phyloP scores from a whole-genome alignment of 2,329 filamentous ascomycete species.

The Claviceps quebecensis region DNA sequence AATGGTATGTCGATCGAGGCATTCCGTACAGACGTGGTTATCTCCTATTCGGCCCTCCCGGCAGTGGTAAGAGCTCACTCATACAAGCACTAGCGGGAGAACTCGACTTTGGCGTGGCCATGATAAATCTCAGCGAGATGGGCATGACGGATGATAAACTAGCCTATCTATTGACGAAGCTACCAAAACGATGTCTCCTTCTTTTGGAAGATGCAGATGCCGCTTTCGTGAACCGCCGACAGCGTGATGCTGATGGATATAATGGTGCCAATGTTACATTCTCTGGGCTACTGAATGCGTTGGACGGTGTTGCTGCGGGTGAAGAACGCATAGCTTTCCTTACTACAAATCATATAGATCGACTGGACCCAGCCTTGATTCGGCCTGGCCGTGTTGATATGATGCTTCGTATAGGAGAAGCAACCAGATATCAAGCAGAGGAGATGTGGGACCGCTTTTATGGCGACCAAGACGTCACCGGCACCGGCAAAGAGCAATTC shows the following conservation, averaged over 20 bases:
- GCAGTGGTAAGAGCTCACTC: slow-evolving; percentile 89
- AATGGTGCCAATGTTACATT: slow-evolving; percentile 83
- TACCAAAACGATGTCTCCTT: slow-evolving; percentile 70
- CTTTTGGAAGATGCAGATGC: slow-evolving; percentile 85
- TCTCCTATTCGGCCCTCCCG: slow-evolving; percentile 75
- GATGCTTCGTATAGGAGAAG: slow-evolving; percentile 79
- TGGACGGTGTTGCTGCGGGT: slow-evolving; percentile 86
- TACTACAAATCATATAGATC: slow-evolving; percentile 87
- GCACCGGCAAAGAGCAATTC: slow-evolving; percentile 52
- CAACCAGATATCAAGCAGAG: slow-evolving; percentile 69
- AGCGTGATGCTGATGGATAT: slow-evolving; percentile 70
- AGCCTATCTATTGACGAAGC: slow-evolving; percentile 71
- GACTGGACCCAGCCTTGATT: slow-evolving; percentile 77
- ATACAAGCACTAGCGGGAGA: slow-evolving; percentile 92
- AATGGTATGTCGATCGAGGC: slow-evolving; percentile 89
- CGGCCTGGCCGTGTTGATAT: slow-evolving; percentile 87
- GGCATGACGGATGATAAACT: slow-evolving; percentile 83
- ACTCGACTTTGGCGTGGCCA: slow-evolving; percentile 81
- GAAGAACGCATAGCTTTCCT: slow-evolving; percentile 90
- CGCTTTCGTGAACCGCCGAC: slow-evolving; percentile 70
- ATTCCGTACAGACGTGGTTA: slow-evolving; percentile 88
- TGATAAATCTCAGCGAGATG: slow-evolving; percentile 79
- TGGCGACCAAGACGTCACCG: slow-evolving; percentile 58
- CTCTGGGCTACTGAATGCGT: slow-evolving; percentile 71
- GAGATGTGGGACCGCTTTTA: slow-evolving; percentile 95